Conservation (phyloP, 1,284 basidiomycete genomes). For the Pholiota adiposa region DNA sequence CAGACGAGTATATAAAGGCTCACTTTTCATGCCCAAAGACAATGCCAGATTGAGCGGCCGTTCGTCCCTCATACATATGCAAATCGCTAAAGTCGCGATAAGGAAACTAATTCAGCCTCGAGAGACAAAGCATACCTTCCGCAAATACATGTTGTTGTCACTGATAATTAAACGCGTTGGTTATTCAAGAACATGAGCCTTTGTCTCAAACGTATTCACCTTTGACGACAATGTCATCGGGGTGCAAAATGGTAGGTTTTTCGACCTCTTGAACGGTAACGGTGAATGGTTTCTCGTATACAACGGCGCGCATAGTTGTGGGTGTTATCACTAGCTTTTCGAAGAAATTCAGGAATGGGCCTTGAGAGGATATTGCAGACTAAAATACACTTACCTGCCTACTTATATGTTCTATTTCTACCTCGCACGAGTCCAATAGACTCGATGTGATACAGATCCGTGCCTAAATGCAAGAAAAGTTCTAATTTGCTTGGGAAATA, state of each 20-base stretch:
- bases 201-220: constrained; percentile 33
- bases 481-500: background rate
- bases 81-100: constrained; percentile 39
- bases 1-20: constrained; percentile 1
- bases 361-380: background rate
- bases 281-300: constrained; percentile 51
- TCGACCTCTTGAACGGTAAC: constrained; percentile 47
- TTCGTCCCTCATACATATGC: constrained; percentile 61
- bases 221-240: constrained; percentile 55
- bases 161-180: too few relatives aligned
- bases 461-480: background rate
- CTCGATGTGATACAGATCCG: background rate
- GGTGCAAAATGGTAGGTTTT: constrained; percentile 50
- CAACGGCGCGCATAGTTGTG: constrained; percentile 51
- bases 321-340: background rate
- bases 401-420: background rate
- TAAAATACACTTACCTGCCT: background rate
- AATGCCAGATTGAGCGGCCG: constrained; percentile 50
- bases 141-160: constrained; percentile 56
- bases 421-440: background rate
- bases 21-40: constrained; percentile 61
- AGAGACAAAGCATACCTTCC: constrained; percentile 39
- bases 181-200: too few relatives aligned
- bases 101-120: background rate
- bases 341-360: background rate